These are phyloP conservation scores for Biscogniauxia sp. DNA, from an alignment of 2,329 filamentous ascomycete species.

Conservation along the genomic window DNA sequence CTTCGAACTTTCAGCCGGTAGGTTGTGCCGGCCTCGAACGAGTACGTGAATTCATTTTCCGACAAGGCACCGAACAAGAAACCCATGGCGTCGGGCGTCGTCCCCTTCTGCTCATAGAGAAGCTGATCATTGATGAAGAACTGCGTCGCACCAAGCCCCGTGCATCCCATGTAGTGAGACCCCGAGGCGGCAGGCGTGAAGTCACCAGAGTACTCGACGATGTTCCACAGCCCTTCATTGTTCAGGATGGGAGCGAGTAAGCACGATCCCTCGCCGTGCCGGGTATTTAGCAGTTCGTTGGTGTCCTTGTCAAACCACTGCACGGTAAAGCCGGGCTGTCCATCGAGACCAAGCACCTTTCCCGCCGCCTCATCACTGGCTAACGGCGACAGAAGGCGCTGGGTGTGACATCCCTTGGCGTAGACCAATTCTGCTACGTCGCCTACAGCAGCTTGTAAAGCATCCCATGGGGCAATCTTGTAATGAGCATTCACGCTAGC, in stretches of 20 bases:
- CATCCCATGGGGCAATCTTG: constrained; percentile 16
- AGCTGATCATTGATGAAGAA: constrained; percentile 32
- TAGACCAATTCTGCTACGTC: constrained; percentile 19
- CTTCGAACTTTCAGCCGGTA: constrained; percentile 34
- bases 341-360: constrained; percentile 31
- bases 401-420: constrained; percentile 21
- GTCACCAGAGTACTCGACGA: constrained; percentile 30
- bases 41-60: constrained; percentile 30
- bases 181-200: constrained; percentile 32
- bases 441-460: constrained; percentile 10
- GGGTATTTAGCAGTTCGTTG: constrained; percentile 23
- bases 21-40: constrained; percentile 28
- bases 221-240: constrained; percentile 28
- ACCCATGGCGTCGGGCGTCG: constrained; percentile 34
- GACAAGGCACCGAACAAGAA: constrained; percentile 33
- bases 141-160: constrained; percentile 32
- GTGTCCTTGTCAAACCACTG: constrained; percentile 29
- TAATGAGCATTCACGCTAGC: constrained; percentile 16
- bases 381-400: constrained; percentile 22
- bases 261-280: constrained; percentile 26
- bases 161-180: constrained; percentile 33
- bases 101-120: constrained; percentile 32
- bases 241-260: constrained; percentile 24
- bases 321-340: constrained; percentile 33
- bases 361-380: constrained; percentile 23